Evolutionary conservation across 768 basidiomycete genomes (phyloP), one percentile per base, ranked within the genome.

Genomic region (Leccinum subtestaceum): DNA sequence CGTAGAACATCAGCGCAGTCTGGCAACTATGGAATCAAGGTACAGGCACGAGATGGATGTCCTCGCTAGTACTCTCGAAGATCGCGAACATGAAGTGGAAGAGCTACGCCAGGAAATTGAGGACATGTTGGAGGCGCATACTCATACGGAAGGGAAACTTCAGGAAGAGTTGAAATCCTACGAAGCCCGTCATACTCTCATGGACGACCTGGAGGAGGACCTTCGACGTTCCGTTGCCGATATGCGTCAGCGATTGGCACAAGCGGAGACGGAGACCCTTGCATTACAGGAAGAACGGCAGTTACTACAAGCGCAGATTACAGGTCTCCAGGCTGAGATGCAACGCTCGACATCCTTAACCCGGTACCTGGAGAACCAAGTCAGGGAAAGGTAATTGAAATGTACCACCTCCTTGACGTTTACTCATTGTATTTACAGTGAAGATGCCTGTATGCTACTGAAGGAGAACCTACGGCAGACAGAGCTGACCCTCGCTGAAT

Each of bases 281-380:
- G 48, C 66, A 4, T 56, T 79, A 19, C 79, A 81, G 60, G 76
- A 80, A 48, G 86, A 89, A 72, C 84, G 79, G 61, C 72, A 69
- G 1, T 53, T 68, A 10, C 70, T 87, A 15, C 84, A 89, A 59
- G 76, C 78, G 51, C 77, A 85, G 63, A 78, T 80, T 49, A 89
- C 87, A 0, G 72, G 74, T 13, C 73, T 89, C 27, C 82, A 83
- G 60, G 86, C 88, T 2, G 87, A 91, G 65, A 70, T 83, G 12
- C 87, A 91, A 70, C 82, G 85, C 38, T 79, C 77, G 9, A 74
- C 81, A 49, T 89, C 89, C 6, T 71, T 88, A 57, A 77, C 76
- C 40, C 81, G 85, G 58, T 84, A 81, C 70, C 67, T 88, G 53
- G 87, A 92, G 71, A 79, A 77, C 64, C 84, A 88, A 67, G 68